Percentiles rank a stretch among this genome's conserved stretches.
Conservation (phyloP, 805 yeast species). For the Metschnikowia reukaufii region DNA sequence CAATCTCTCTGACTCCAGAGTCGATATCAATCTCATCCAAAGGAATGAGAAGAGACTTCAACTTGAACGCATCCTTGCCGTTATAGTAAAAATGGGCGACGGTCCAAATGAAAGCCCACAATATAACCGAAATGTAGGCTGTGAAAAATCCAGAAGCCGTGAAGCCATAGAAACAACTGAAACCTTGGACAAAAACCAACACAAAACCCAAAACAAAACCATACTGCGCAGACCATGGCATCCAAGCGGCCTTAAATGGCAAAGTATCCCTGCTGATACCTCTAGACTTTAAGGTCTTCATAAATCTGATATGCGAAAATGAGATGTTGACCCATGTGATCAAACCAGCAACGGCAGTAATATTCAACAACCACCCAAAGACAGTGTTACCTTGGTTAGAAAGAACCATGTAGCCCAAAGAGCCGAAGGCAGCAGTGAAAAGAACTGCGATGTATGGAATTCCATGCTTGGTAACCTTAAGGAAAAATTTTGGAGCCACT, state of each 20-base stretch:
- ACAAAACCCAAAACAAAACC: constrained; percentile 53
- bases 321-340: constrained; percentile 71
- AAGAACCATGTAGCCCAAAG: constrained; percentile 59
- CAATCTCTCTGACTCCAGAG: constrained; percentile 63
- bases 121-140: constrained; percentile 66
- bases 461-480: constrained; percentile 52
- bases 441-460: constrained; percentile 61
- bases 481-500: constrained; percentile 56
- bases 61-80: constrained; percentile 33
- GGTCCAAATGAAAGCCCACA: constrained; percentile 56
- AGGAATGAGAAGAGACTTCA: constrained; percentile 44
- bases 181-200: constrained; percentile 73
- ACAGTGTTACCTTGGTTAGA: constrained; percentile 55
- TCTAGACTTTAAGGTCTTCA: constrained; percentile 60
- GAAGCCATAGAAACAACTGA: constrained; percentile 56
- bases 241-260: constrained; percentile 71
- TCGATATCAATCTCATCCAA: constrained; percentile 68
- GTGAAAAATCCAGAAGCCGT: constrained; percentile 62
- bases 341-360: constrained; percentile 75
- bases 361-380: constrained; percentile 71
- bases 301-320: constrained; percentile 66
- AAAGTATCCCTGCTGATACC: constrained; percentile 65
- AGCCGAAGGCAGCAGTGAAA: constrained; percentile 60
- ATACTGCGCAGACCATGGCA: constrained; percentile 69
- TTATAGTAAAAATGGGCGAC: constrained; percentile 55